Base-by-base conservation (phyloP, 2,329 filamentous ascomycete genomes). In the Ophiostoma triangulosporum region DNA sequence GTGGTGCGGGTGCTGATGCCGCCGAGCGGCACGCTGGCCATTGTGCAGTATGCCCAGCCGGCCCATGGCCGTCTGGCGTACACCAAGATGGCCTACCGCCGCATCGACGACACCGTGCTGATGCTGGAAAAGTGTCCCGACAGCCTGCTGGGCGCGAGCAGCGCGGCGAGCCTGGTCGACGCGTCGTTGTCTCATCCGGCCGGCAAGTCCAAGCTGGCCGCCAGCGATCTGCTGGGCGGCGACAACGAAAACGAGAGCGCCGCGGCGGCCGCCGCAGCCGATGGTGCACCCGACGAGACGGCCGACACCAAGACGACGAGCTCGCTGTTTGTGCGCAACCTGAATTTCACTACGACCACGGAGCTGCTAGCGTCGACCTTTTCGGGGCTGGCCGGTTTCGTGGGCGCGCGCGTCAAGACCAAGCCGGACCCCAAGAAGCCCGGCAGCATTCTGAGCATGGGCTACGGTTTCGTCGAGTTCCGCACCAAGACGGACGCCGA, bases 391-490 rank as follows among this genome's bases (percentile, higher is more conserved):
- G 85, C 89, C 61, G 93, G 93, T 52, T 97, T 97, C 68, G 74
- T 93, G 58, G 88, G 86, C 54, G 91, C 89, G 27, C 80, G 81
- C 59, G 89, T 98, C 60, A 96, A 96, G 72, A 96, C 88, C 24
- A 95, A 94, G 70, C 79, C 82, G 36, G 89, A 98, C 64, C 80
- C 89, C n/a, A 96, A 95, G 73, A 86, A 85, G 64, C 83, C 87
- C 17, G 88, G 86, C 8, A 84, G 95, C 67, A 78, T 85, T 4
- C 79, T 98, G 52, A 96, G 90, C 65, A 96, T 97, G 90, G 93
- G 93, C 35, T 98, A 95, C 65, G 93, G 90, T 45, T 98, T 98
- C 67, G 80, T 89, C 56, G 89, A 95, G 62, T 98, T 97, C 69
- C 78, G 77, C 56, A 83, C 77, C 60, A 87, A 87, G 63, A 77